Evolutionary conservation across 345 rosid genomes (phyloP).

Genomic region (Carallia brachiata): DNA sequence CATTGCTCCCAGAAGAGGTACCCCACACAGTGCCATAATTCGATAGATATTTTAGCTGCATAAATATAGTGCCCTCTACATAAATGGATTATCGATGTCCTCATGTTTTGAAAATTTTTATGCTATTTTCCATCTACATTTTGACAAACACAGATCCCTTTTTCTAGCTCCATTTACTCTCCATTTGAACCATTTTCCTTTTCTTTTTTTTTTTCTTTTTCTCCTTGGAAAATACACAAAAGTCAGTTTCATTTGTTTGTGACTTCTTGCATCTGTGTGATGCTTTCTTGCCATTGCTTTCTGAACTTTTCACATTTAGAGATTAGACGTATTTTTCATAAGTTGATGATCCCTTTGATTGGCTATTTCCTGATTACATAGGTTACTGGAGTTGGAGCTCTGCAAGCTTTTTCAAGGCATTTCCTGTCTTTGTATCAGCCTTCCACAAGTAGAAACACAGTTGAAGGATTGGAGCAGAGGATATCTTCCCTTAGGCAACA

Average conservation of each 20-base stretch:
- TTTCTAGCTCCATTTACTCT: not conserved
- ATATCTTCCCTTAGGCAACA: conserved; percentile 48
- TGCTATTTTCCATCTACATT: not conserved
- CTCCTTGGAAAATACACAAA: not conserved
- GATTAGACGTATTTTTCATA: not conserved
- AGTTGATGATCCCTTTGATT: conserved; percentile 16
- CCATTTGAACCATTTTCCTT: not conserved
- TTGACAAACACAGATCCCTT: not conserved
- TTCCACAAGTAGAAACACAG: conserved; percentile 31
- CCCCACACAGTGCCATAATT: conserved; percentile 1
- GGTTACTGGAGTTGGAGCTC: conserved; percentile 97
- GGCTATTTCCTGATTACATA: conserved; percentile 23
- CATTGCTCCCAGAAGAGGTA: conserved; percentile 96
- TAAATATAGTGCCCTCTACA: too few relatives aligned
- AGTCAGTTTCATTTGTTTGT: not conserved
- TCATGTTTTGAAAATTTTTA: not conserved
- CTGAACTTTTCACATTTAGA: not conserved
- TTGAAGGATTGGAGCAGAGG: conserved; percentile 59
- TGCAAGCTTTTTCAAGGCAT: conserved; percentile 63
- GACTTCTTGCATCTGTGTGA: not conserved
- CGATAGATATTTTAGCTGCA: not conserved
- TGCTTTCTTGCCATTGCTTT: not conserved
- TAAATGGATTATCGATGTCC: not conserved
- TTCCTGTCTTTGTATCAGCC: conserved; percentile 69
- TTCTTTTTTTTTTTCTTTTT: not conserved